phyloP scores from a whole-genome alignment of 2,329 filamentous ascomycete genomes.

The Neofusicoccum sp. region DNA sequence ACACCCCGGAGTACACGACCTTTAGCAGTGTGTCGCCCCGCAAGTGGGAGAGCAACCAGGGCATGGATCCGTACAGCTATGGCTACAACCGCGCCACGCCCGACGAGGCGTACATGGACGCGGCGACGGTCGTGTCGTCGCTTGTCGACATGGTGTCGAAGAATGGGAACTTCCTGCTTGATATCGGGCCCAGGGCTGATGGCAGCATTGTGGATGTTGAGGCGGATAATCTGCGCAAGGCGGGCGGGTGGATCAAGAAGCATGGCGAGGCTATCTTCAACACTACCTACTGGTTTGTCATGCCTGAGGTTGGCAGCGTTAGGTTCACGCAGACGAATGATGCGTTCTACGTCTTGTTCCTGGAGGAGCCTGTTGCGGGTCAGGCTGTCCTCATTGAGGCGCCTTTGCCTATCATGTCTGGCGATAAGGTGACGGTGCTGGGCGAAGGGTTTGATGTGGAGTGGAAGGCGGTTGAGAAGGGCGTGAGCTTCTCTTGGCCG shows the following conservation, averaged over 20 bases:
- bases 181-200: conserved; percentile 59
- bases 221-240: conserved; percentile 51
- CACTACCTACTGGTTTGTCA: conserved; percentile 58
- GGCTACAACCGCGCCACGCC: conserved; percentile 62
- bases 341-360: conserved; percentile 56
- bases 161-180: conserved; percentile 60
- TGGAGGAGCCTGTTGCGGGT: conserved; percentile 43
- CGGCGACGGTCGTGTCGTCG: conserved; percentile 49
- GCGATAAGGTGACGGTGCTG: conserved; percentile 52
- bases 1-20: conserved; percentile 61
- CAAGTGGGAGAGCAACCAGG: conserved; percentile 63
- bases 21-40: conserved; percentile 54
- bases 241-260: conserved; percentile 57
- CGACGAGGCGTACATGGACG: conserved; percentile 54
- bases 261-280: conserved; percentile 61
- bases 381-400: conserved; percentile 42
- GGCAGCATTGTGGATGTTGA: conserved; percentile 57
- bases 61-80: conserved; percentile 63
- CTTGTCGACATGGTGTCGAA: conserved; percentile 58
- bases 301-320: conserved; percentile 47
- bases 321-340: conserved; percentile 57
- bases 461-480: conserved; percentile 25
- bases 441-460: conserved; percentile 30
- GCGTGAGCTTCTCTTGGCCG: conserved; percentile 30
- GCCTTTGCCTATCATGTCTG: conserved; percentile 51